Evolutionary conservation across 495 filamentous ascomycete genomes (phyloP), one percentile per base, ranked within the genome.

Genomic region (Penicillium desertorum): DNA sequence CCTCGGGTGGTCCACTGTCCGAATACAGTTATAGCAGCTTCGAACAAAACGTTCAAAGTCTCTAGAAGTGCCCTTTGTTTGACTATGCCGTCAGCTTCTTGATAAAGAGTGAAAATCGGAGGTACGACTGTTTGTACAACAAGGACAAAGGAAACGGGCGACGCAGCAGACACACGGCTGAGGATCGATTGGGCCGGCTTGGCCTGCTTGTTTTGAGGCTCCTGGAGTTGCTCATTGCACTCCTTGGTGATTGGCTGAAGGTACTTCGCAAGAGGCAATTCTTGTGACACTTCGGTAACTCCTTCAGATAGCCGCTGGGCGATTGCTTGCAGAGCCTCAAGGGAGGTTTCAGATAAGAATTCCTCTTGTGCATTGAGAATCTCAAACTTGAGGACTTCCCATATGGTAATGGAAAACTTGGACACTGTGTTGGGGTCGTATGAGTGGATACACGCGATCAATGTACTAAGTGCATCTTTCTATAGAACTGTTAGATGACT

Each of bases 181-280:
- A 91, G 65, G 16, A 91, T 88, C 46, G 83, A 78, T 12, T 86
- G 84, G 5, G 84, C 77, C 14, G 88, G 85, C 67, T 85, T 84
- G 10, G 88, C 87, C 63, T 91, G 84, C 66, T 89, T 90, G 30
- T 88, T 86, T 54, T 88, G 87, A n/a, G 88, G 86, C 59, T 90
- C 88, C 59, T 85, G 82, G 4, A 91, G 68, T 58, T 87, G 84
- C 55, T 89, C 83, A 56, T 86, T 86, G 63, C 86, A 88, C 66
- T 90, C 88, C 63, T 86, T 85, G 12, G 81, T 80, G 50, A 89
- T 82, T 12, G 85, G 79, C 32, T 79, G 77, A 30, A 90, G 71
- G 58, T 83, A 90, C 41, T 81, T 77, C 19, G 83, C 83, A 46
- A 89, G 71, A 39, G 83, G 78, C 17, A 81, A 65, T 30, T 78